Evolutionary conservation across 139 green algal species (phyloP).

Genomic region (Volvox africanus): DNA sequence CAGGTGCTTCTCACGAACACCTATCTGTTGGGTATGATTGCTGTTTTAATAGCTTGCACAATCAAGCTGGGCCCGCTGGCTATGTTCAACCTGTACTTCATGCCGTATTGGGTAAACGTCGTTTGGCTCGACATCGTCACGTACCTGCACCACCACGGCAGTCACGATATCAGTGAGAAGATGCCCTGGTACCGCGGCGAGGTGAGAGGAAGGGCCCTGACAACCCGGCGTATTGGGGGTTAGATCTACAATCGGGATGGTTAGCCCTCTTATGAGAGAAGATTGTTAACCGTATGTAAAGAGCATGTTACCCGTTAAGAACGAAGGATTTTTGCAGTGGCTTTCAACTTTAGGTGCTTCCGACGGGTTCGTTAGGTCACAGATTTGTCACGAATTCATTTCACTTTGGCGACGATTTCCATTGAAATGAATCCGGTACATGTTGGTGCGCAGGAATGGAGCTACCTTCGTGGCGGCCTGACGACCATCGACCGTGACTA

Average conservation of each 20-base stretch:
- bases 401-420: too few species aligned
- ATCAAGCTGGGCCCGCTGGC: constrained; percentile 77
- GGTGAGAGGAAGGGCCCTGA: constrained; percentile 5
- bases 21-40: constrained; percentile 88
- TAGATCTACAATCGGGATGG: too few species aligned
- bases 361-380: too few species aligned
- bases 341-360: too few species aligned
- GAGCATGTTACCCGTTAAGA: too few species aligned
- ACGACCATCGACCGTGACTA: constrained; percentile 95
- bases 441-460: constrained; percentile 83
- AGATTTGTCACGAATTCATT: too few species aligned
- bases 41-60: constrained; percentile 81
- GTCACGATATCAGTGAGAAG: constrained; percentile 77
- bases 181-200: constrained; percentile 94
- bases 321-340: too few species aligned
- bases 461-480: constrained; percentile 93
- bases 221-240: too few species aligned
- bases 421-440: too few species aligned
- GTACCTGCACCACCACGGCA: constrained; percentile 96
- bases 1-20: constrained; percentile 84
- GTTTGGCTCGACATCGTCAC: constrained; percentile 97
- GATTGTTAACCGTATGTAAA: too few species aligned
- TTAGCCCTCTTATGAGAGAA: too few species aligned
- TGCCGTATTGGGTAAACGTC: constrained; percentile 93
- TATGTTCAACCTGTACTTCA: constrained; percentile 93